Base-by-base conservation (phyloP, 768 basidiomycete species). In the Suillus placidus region DNA sequence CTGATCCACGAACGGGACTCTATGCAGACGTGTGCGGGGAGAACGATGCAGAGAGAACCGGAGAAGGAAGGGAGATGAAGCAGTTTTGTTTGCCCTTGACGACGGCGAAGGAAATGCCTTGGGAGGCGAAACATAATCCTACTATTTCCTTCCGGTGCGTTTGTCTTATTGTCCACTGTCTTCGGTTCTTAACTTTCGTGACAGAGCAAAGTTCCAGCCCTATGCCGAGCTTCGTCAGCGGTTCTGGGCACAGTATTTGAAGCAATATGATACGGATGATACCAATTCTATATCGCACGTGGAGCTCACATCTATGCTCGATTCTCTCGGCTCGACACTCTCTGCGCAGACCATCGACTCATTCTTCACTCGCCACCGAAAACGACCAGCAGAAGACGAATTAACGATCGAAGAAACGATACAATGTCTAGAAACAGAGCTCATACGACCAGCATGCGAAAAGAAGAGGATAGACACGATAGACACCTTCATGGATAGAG, bases 321-420 rank as follows among this genome's bases (percentile, higher is more conserved):
- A 98, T 79, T 97, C 96, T 2, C 88, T 99, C 43, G 95, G 95
- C 6, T 97, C 95, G 4, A 99, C 97, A 0, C 85, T 99, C 58
- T 92, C 91, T 8, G 78, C 77, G 0, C 81, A 87, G 52, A 99
- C 97, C 1, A 81, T 97, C 65, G 84, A 91, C 69, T 84, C 84
- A 16, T 98, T 97, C 84, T 98, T 93, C 80, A 85, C 83, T 9
- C 84, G 87, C 8, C 85, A 83, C 71, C 84, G 84, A 64, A 94
- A 93, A 76, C 78, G 83, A 5, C 84, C 88, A 0, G 81, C 82
- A 8, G 77, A 81, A 26, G 95, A 89, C 66, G 90, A 94, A 70
- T 79, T 99, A 38, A 90, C 89, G 1, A 76, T 92, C 18, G 88
- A 91, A 34, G 88, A 99, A 76, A 84, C 87, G 0, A 88, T 97